Conservation (phyloP, 768 basidiomycete species). For the Coprinellus micaceus region DNA sequence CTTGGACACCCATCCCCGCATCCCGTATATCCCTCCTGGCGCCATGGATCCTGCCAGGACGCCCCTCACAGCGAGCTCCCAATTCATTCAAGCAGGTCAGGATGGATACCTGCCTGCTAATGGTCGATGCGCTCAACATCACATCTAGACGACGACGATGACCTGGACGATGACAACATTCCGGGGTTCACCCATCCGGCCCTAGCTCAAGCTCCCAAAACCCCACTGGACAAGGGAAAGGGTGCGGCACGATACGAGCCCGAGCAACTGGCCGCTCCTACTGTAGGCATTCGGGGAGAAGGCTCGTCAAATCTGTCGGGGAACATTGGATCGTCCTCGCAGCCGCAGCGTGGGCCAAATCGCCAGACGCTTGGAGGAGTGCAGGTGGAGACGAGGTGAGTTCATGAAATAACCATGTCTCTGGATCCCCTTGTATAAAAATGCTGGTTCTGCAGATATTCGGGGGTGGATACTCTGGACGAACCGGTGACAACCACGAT, state of each 20-base stretch:
- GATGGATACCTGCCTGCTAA: neutral
- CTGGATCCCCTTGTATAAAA: neutral
- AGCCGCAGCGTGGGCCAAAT: conserved; percentile 30
- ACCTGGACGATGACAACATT: conserved; percentile 77
- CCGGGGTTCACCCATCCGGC: conserved; percentile 73
- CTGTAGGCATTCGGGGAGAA: conserved; percentile 25
- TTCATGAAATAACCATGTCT: conserved; percentile 6
- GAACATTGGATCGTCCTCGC: conserved; percentile 59
- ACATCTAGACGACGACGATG: conserved; percentile 66
- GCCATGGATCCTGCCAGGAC: conserved; percentile 44
- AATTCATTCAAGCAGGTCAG: conserved; percentile 78
- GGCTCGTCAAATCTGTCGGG: conserved; percentile 49
- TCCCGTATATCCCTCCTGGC: neutral
- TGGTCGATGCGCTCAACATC: neutral
- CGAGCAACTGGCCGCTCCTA: conserved; percentile 46
- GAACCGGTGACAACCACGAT: conserved; percentile 89
- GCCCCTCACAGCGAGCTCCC: conserved; percentile 59
- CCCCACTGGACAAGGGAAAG: conserved; percentile 62
- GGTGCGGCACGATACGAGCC: conserved; percentile 52
- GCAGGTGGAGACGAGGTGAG: conserved; percentile 82
- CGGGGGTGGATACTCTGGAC: conserved; percentile 86
- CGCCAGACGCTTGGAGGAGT: conserved; percentile 80
- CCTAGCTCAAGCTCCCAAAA: conserved; percentile 38
- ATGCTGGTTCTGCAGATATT: conserved; percentile 44
- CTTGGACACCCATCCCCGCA: neutral